phyloP scores from a whole-genome alignment of 2,329 filamentous ascomycete genomes.

The Podosphaera fusca region DNA sequence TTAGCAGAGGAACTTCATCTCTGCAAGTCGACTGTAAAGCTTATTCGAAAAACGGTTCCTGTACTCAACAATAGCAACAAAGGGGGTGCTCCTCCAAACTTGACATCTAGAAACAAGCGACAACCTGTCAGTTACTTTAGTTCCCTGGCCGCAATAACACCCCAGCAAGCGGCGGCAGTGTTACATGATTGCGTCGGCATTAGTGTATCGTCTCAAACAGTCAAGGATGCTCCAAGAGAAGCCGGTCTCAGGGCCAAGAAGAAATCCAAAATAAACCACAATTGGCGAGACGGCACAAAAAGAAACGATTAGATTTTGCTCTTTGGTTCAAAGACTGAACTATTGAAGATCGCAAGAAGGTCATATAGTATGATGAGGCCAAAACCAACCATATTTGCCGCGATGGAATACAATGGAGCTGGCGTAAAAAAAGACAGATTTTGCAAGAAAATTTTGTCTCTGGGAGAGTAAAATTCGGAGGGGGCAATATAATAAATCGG shows the following conservation, averaged over 20 bases:
- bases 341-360: too few species aligned
- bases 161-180: not conserved
- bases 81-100: not conserved
- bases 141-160: not conserved
- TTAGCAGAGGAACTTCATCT: too few species aligned
- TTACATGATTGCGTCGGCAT: not conserved
- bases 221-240: not conserved
- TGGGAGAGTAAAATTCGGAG: not conserved
- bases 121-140: not conserved
- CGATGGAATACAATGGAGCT: too few species aligned
- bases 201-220: not conserved
- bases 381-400: too few species aligned
- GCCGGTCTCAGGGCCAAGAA: not conserved
- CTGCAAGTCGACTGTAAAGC: too few species aligned
- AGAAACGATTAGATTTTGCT: too few species aligned
- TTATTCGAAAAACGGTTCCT: not conserved
- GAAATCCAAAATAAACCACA: not conserved
- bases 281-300: too few species aligned
- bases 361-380: too few species aligned
- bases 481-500: not conserved
- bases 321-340: too few species aligned
- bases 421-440: too few species aligned
- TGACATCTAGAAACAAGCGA: not conserved
- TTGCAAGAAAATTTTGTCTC: not conserved
- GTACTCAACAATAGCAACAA: not conserved